phyloP scores from a whole-genome alignment of 345 rosid genomes.

The Sisymbrium irio region DNA sequence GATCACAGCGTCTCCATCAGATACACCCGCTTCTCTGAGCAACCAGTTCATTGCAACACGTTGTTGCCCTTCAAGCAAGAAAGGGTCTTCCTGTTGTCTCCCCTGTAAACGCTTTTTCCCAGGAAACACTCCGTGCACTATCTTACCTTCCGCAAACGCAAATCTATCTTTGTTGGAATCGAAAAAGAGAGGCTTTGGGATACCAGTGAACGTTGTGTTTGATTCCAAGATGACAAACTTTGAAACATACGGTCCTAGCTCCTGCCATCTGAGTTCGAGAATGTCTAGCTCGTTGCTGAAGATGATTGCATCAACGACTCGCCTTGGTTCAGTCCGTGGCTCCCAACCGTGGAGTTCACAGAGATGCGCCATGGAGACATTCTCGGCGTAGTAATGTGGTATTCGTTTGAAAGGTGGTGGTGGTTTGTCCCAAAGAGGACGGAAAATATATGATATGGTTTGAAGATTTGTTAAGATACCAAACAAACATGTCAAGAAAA shows the following conservation, averaged over 20 bases:
- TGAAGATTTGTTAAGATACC: conserved; percentile 44
- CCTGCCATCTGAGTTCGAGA: conserved; percentile 81
- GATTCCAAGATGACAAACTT: conserved; percentile 82
- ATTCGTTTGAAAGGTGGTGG: conserved; percentile 63
- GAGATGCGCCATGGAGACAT: conserved; percentile 76
- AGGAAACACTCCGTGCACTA: conserved; percentile 58
- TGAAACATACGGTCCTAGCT: conserved; percentile 61
- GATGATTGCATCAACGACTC: conserved; percentile 67
- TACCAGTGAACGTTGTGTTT: conserved; percentile 89
- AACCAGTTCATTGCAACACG: conserved; percentile 63
- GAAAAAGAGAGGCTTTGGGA: conserved; percentile 69
- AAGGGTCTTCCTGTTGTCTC: conserved; percentile 48
- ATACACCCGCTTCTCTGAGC: conserved; percentile 58
- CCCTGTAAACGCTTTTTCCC: conserved; percentile 46
- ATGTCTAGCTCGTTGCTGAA: conserved; percentile 90
- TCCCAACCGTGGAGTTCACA: conserved; percentile 91
- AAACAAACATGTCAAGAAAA: conserved; percentile 50
- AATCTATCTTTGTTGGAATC: conserved; percentile 49
- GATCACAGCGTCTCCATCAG: conserved; percentile 64
- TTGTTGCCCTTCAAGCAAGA: conserved; percentile 61
- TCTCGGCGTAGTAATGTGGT: conserved; percentile 93
- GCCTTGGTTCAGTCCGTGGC: conserved; percentile 54
- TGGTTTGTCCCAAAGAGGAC: conserved; percentile 90
- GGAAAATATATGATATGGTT: conserved; percentile 59
- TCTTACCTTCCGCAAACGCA: conserved; percentile 59